These are phyloP conservation scores for Fusarium acutatum DNA, from an alignment of 2,329 filamentous ascomycete genomes.

Conservation along the genomic window DNA sequence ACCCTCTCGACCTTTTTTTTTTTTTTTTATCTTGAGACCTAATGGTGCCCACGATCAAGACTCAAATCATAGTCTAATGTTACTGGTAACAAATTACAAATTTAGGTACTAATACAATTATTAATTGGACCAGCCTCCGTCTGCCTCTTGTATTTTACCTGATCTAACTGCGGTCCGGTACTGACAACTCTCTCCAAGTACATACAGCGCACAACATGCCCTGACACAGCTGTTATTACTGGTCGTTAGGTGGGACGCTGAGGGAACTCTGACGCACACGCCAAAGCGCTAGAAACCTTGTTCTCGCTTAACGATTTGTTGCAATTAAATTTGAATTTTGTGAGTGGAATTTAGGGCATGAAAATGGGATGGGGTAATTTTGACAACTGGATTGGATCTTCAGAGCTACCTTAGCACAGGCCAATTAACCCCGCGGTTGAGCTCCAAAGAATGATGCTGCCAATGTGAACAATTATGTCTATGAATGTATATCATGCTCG, in stretches of 20 bases:
- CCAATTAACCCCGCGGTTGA: conserved; percentile 20
- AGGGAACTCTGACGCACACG: conserved; percentile 32
- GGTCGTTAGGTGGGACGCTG: conserved; percentile 22
- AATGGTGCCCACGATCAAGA: conserved; percentile 21
- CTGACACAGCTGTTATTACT: conserved; percentile 8
- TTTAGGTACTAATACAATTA: not conserved
- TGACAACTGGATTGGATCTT: not conserved
- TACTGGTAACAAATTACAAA: not conserved
- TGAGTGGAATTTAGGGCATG: conserved; percentile 37
- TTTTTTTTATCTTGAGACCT: not conserved
- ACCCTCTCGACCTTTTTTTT: not conserved
- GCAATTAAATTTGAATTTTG: conserved; percentile 27
- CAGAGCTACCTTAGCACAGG: not conserved
- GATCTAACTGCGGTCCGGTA: not conserved
- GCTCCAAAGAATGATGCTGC: not conserved
- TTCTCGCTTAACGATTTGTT: conserved; percentile 35
- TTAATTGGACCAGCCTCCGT: not conserved
- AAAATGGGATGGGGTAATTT: not conserved
- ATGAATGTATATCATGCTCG: not conserved
- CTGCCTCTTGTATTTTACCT: not conserved
- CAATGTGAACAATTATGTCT: not conserved
- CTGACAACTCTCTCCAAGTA: not conserved
- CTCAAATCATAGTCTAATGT: not conserved
- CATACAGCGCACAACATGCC: conserved; percentile 1
- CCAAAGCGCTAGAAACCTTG: conserved; percentile 19